These are phyloP conservation scores for Ganoderma sp. DNA, from an alignment of 1,284 basidiomycete genomes.

Conservation along the genomic window DNA sequence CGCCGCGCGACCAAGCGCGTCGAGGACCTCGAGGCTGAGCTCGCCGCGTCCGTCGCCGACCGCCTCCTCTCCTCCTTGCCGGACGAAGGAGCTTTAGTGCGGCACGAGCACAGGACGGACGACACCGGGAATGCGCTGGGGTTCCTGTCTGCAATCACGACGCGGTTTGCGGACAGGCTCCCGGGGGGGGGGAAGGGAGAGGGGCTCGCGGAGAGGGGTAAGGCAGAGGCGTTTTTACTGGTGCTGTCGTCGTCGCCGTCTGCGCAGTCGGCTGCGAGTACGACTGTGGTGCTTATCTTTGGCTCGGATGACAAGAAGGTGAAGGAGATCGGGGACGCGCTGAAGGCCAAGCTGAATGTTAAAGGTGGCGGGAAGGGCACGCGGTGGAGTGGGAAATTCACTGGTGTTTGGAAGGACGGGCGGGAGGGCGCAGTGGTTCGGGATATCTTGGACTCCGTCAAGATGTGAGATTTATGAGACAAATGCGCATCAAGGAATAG, in stretches of 20 bases:
- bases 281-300: conserved; percentile 63
- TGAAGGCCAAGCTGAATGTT: conserved; percentile 62
- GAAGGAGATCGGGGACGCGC: conserved; percentile 60
- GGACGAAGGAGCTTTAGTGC: conserved; percentile 39
- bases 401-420: conserved; percentile 46
- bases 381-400: conserved; percentile 72
- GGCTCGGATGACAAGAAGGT: conserved; percentile 65
- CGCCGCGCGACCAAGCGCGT: conserved; percentile 66
- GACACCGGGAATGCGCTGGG: conserved; percentile 64
- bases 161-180: conserved; percentile 48
- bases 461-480: conserved; percentile 3
- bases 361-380: conserved; percentile 71
- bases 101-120: conserved; percentile 64
- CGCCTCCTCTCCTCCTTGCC: conserved; percentile 40
- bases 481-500: not conserved
- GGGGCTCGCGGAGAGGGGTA: not conserved
- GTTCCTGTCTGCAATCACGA: conserved; percentile 64
- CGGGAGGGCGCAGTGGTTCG: conserved; percentile 46
- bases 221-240: conserved; percentile 49
- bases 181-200: conserved; percentile 27
- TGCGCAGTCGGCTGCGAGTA: conserved; percentile 54
- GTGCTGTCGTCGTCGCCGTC: conserved; percentile 68
- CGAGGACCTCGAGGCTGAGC: conserved; percentile 69
- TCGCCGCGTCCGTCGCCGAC: conserved; percentile 63
- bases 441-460: conserved; percentile 39